Percentiles rank a stretch among this genome's conserved stretches.
These are phyloP conservation scores for Cercospora berteroae DNA, from an alignment of 2,329 filamentous ascomycete genomes.

Conservation along the genomic window DNA sequence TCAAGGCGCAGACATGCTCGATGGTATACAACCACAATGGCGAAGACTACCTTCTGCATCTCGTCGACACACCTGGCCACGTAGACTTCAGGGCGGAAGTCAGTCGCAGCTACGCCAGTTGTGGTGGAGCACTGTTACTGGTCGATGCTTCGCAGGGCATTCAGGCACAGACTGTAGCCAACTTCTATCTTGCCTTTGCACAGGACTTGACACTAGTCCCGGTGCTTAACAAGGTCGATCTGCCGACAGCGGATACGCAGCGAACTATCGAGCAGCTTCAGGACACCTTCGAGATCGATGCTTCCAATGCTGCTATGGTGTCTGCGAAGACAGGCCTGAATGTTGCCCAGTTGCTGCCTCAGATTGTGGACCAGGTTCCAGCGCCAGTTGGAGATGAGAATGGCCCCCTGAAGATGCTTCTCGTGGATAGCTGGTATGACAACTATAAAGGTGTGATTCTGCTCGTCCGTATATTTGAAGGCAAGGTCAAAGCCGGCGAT, in stretches of 20 bases:
- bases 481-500: slow-evolving; percentile 77
- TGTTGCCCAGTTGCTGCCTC: slow-evolving; percentile 76
- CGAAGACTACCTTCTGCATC: slow-evolving; percentile 85
- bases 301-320: slow-evolving; percentile 70
- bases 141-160: slow-evolving; percentile 96
- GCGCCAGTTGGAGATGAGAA: slow-evolving; percentile 70
- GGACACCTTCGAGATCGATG: slow-evolving; percentile 82
- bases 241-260: slow-evolving; percentile 83
- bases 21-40: slow-evolving; percentile 92
- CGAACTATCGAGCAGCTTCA: slow-evolving; percentile 83
- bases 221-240: slow-evolving; percentile 94
- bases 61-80: slow-evolving; percentile 95
- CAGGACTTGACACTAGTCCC: slow-evolving; percentile 84
- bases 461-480: slow-evolving; percentile 88
- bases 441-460: slow-evolving; percentile 92
- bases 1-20: slow-evolving; percentile 97
- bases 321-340: slow-evolving; percentile 94
- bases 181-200: slow-evolving; percentile 96
- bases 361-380: slow-evolving; percentile 81
- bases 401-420: slow-evolving; percentile 75
- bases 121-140: slow-evolving; percentile 84
- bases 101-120: slow-evolving; percentile 91
- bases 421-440: slow-evolving; percentile 98
- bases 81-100: slow-evolving; percentile 98
- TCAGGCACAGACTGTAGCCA: slow-evolving; percentile 96